Evolutionary conservation across 1,284 basidiomycete species (phyloP).

Genomic region (Bjerkandera adusta): DNA sequence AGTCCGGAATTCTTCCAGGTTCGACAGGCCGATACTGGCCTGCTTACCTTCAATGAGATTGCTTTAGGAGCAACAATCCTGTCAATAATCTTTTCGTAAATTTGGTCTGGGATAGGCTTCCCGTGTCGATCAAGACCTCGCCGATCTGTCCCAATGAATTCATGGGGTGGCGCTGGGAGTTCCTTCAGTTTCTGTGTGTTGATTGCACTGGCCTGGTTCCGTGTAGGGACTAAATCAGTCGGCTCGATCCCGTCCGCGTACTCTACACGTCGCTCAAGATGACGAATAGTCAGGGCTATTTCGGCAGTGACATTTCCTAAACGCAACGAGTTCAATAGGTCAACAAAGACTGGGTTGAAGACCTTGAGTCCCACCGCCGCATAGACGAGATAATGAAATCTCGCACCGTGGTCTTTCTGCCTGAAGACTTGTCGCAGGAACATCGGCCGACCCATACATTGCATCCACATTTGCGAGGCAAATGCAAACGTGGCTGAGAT

Average conservation of each 20-base stretch:
- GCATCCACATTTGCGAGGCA: conserved; percentile 61
- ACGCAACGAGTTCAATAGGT: conserved; percentile 75
- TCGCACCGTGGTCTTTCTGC: conserved; percentile 53
- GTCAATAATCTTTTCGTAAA: conserved; percentile 26
- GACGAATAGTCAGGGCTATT: conserved; percentile 53
- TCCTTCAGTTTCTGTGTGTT: conserved; percentile 46
- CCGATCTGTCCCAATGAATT: conserved; percentile 38
- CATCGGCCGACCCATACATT: conserved; percentile 38
- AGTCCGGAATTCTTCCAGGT: neutral
- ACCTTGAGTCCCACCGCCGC: neutral
- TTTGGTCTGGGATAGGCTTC: conserved; percentile 16
- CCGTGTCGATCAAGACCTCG: conserved; percentile 28
- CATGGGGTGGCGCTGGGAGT: conserved; percentile 30
- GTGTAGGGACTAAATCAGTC: conserved; percentile 73
- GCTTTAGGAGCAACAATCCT: conserved; percentile 22
- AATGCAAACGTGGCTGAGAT: conserved; percentile 56
- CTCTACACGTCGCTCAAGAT: conserved; percentile 55
- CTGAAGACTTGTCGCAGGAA: conserved; percentile 40
- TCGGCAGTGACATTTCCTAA: conserved; percentile 47
- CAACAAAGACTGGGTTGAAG: conserved; percentile 49
- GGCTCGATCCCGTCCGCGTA: conserved; percentile 77
- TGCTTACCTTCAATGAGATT: conserved; percentile 13
- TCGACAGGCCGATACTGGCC: neutral
- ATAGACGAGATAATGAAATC: neutral
- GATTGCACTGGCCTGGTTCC: conserved; percentile 59